These are phyloP conservation scores for Prinsepia uniflora DNA, from an alignment of 306 rosid species.

Conservation along the genomic window DNA sequence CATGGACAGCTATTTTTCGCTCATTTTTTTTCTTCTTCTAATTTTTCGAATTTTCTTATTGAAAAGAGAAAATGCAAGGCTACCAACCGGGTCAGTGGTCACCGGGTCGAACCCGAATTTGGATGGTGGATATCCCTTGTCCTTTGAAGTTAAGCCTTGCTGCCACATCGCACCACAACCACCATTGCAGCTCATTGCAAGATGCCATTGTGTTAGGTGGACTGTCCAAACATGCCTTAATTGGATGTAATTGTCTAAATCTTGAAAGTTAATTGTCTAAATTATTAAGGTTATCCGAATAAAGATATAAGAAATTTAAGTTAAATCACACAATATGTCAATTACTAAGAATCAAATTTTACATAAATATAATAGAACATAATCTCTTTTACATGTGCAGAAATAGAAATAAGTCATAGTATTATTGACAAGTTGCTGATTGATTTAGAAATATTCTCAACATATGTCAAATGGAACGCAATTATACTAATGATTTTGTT, in stretches of 20 bases:
- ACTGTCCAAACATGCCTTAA: background rate
- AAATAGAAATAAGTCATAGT: no score
- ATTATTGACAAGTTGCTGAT: no score
- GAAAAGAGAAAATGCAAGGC: background rate
- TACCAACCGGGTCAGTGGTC: background rate
- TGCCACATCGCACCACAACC: background rate
- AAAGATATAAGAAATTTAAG: no score
- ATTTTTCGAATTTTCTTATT: background rate
- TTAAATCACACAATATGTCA: no score
- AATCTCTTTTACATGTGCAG: no score
- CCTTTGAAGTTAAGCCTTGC: background rate
- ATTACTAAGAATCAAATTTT: no score
- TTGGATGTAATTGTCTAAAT: background rate
- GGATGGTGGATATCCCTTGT: background rate
- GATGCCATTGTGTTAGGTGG: background rate
- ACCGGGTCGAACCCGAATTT: background rate
- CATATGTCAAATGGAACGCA: no score
- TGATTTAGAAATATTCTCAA: no score
- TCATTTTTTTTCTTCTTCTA: background rate
- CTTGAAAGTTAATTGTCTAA: no score
- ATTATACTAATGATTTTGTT: no score
- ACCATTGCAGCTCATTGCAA: background rate
- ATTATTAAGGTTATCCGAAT: no score
- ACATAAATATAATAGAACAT: no score
- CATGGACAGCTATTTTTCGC: constrained; percentile 15